Conservation (phyloP, 805 yeast species). For the Barnettozyma populi region DNA sequence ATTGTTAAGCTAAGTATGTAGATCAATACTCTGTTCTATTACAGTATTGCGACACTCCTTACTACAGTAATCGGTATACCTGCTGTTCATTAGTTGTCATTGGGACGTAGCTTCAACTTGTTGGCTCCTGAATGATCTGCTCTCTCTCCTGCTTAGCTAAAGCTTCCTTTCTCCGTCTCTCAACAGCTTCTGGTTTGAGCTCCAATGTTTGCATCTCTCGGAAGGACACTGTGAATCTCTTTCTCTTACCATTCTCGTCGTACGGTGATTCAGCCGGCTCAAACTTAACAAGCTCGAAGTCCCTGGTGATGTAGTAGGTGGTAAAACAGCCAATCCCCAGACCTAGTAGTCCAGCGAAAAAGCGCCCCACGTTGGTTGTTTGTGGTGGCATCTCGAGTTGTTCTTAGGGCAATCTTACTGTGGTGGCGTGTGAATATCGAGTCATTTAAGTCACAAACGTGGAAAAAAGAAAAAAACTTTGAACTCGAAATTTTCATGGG, state of each 20-base stretch:
- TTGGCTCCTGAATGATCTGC: conserved; percentile 16
- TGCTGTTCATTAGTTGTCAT: too few relatives aligned
- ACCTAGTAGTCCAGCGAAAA: conserved; percentile 16
- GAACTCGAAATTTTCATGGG: neutral
- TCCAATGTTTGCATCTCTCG: conserved; percentile 34
- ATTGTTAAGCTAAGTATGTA: conserved; percentile 1
- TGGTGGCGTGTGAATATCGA: neutral
- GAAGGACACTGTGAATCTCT: conserved; percentile 31
- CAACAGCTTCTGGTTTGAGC: conserved; percentile 30
- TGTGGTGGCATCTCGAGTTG: conserved; percentile 10
- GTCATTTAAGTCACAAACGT: too few relatives aligned
- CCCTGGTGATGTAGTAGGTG: conserved; percentile 19
- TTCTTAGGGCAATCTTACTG: neutral
- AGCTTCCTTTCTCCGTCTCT: conserved; percentile 4
- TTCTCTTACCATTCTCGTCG: conserved; percentile 33
- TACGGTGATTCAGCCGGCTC: conserved; percentile 34
- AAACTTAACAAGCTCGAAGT: conserved; percentile 31
- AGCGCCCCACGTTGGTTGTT: conserved; percentile 9
- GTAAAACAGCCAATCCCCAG: conserved; percentile 13
- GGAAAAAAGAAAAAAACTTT: too few relatives aligned
- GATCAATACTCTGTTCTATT: neutral
- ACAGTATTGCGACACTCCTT: too few relatives aligned
- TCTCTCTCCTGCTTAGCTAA: conserved; percentile 6
- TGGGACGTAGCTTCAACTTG: too few relatives aligned
- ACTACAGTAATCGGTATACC: neutral